Conservation (phyloP, 768 basidiomycete species). For the Pleurotus pulmonarius region DNA sequence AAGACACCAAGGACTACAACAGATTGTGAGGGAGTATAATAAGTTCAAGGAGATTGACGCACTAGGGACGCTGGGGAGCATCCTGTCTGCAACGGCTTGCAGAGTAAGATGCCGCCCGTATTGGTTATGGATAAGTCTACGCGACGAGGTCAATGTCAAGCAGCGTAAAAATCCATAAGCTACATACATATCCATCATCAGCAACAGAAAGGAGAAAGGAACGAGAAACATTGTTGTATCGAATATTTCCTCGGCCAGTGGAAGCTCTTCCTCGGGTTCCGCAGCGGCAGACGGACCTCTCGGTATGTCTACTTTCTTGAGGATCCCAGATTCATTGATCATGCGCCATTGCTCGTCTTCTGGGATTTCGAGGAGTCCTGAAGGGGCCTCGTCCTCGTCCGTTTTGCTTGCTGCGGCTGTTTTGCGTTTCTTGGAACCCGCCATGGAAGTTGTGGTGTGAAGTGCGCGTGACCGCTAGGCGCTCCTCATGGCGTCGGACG, state of each 20-base stretch:
- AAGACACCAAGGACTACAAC: constrained; percentile 65
- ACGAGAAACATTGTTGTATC: constrained; percentile 61
- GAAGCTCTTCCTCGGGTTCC: constrained; percentile 32
- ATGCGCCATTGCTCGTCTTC: constrained; percentile 80
- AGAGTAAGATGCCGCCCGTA: constrained; percentile 61
- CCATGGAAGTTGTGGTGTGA: neutral
- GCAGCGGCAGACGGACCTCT: neutral
- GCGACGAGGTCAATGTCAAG: neutral
- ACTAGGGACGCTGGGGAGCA: constrained; percentile 74
- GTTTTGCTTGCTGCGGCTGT: neutral
- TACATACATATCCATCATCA: constrained; percentile 84
- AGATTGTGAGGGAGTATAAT: neutral
- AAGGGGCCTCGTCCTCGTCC: constrained; percentile 1
- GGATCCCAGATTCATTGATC: constrained; percentile 60
- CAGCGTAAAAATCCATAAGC: constrained; percentile 3
- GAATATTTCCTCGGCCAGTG: constrained; percentile 68
- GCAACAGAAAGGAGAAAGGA: constrained; percentile 68
- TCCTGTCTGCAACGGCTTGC: constrained; percentile 46
- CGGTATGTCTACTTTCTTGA: constrained; percentile 31
- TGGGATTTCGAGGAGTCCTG: constrained; percentile 45
- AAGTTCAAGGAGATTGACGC: constrained; percentile 22
- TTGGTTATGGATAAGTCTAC: constrained; percentile 74
- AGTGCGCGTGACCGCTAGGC: constrained; percentile 2
- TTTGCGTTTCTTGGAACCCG: constrained; percentile 2
- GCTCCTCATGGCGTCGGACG: constrained; percentile 21